These are phyloP conservation scores for Gossypium sturtianum DNA, from an alignment of 345 rosid genomes.

Conservation along the genomic window DNA sequence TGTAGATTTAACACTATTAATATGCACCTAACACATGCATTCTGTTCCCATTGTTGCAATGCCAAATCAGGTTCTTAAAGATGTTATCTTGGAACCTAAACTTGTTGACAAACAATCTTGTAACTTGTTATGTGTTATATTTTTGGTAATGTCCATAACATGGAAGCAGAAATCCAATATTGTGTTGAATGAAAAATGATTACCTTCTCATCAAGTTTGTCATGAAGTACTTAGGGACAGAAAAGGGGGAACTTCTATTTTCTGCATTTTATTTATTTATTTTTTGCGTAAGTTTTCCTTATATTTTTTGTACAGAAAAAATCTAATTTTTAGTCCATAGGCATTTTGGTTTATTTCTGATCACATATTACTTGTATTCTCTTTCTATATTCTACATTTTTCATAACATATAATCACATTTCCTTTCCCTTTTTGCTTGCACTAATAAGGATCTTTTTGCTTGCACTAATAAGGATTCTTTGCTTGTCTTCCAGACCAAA, in stretches of 20 bases:
- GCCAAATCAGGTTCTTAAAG: background rate
- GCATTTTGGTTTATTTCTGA: background rate
- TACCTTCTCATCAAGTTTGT: background rate
- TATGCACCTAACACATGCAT: background rate
- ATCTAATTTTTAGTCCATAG: background rate
- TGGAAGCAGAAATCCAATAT: background rate
- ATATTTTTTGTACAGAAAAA: background rate
- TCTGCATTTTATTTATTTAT: background rate
- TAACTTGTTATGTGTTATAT: background rate
- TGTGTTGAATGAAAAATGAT: background rate
- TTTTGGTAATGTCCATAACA: background rate
- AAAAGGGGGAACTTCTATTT: background rate
- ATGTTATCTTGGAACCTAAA: conserved; percentile 2
- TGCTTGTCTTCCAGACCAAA: conserved; percentile 69
- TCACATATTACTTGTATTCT: background rate
- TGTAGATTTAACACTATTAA: background rate
- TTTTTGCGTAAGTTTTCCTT: background rate
- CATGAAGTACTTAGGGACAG: background rate
- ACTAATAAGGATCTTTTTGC: conserved; percentile 9
- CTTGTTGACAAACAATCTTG: background rate
- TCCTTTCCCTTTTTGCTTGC: background rate
- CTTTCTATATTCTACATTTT: background rate
- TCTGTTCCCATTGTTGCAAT: background rate
- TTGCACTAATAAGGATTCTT: conserved; percentile 14
- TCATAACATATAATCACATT: background rate